Evolutionary conservation across 345 rosid species (phyloP), one percentile per base, ranked within the genome.

Genomic region (Rubroshorea leprosula): DNA sequence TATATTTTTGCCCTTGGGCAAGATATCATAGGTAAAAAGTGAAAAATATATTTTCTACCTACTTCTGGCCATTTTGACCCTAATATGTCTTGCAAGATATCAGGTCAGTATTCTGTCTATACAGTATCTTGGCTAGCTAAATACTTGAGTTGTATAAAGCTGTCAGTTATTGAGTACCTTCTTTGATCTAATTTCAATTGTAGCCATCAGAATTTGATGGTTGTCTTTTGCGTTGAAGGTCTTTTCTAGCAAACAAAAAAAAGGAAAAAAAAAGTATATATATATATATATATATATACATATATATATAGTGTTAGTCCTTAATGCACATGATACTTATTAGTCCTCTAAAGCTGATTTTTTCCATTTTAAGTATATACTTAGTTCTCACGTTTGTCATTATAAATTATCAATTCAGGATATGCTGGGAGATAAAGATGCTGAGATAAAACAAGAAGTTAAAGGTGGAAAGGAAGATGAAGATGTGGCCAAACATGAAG

Each of bases 371-470:
- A 6, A 3, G 41, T 35, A 8, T 35, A 35, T 1, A 35, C 7
- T 35, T 2, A 15, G 3, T 13, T 44, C 18, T 44, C 14, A 13
- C 9, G 13, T n/a, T 41, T 43, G 29, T 20, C 27, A 17, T 21
- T 49, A 14, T 21, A 25, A 50, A 1, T 18, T 27, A 7, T 44
- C 6, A 2, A n/a, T 49, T 41, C 70, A 83, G 96, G 88, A 76
- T 22, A 21, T 57, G 3, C 21, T 27, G 14, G 80, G 57, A 56
- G 79, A 68, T 14, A 71, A 69, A 55, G 55, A 67, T 54, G 61
- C 63, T 17, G 83, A 59, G n/a, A 22, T 50, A 21, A 51, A 62
- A 38, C 74, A 57, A 46, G 80, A 87, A 57, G 68, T 25, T 52
- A 56, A 16, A 39, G 58, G 24, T 18, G 19, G 18, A 13, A 52